Conservation (phyloP, 805 yeast species). For the Yamadazyma insecticola region DNA sequence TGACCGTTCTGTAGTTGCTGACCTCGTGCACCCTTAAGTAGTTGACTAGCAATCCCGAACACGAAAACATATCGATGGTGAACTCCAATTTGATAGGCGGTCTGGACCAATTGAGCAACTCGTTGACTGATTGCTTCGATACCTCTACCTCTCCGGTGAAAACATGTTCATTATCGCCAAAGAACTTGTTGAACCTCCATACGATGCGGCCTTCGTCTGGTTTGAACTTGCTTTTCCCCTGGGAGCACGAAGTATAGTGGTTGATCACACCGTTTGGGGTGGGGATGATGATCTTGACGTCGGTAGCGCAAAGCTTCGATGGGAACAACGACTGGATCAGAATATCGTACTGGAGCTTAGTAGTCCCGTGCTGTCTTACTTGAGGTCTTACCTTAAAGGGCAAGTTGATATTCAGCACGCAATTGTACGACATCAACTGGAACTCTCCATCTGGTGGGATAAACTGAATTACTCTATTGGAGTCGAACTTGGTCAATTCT, state of each 20-base stretch:
- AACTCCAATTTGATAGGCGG: constrained; percentile 77
- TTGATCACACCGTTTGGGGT: constrained; percentile 46
- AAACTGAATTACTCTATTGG: constrained; percentile 60
- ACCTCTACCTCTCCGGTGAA: constrained; percentile 51
- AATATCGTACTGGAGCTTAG: constrained; percentile 52
- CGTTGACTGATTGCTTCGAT: constrained; percentile 15
- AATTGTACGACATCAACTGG: constrained; percentile 70
- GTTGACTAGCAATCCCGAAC: constrained; percentile 72
- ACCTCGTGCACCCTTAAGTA: constrained; percentile 62
- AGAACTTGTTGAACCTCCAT: constrained; percentile 69
- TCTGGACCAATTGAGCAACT: constrained; percentile 47
- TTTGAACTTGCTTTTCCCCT: constrained; percentile 67
- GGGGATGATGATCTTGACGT: constrained; percentile 62
- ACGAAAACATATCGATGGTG: constrained; percentile 65
- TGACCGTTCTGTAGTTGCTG: constrained; percentile 62
- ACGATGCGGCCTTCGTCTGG: constrained; percentile 59
- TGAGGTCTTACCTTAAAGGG: constrained; percentile 69
- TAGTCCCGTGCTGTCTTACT: constrained; percentile 40
- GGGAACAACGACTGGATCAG: constrained; percentile 60
- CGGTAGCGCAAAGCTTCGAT: constrained; percentile 53
- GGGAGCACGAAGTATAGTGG: constrained; percentile 31
- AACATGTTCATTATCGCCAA: constrained; percentile 61
- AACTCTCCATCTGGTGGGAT: constrained; percentile 87
- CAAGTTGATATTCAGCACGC: constrained; percentile 46
- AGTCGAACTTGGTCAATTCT: constrained; percentile 61